These are phyloP conservation scores for Mycena floridula DNA, from an alignment of 768 basidiomycete genomes.

Conservation along the genomic window DNA sequence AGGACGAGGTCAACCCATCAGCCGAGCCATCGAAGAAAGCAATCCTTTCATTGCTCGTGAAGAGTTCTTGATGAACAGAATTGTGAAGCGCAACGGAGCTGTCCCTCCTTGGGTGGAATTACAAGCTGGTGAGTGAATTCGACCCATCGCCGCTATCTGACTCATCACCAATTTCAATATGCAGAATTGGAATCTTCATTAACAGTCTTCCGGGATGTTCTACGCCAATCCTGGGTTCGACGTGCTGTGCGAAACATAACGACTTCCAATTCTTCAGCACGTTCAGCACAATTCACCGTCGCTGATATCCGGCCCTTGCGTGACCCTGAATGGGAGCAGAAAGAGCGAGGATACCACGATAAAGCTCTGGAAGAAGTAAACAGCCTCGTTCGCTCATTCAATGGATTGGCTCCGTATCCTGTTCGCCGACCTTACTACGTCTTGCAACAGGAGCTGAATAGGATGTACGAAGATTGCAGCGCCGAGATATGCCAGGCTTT, in stretches of 20 bases:
- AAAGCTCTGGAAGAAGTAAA: slow-evolving; percentile 68
- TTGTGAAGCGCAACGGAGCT: slow-evolving; percentile 76
- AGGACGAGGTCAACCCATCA: slow-evolving; percentile 48
- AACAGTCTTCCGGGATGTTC: slow-evolving; percentile 52
- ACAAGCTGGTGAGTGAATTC: slow-evolving; percentile 58
- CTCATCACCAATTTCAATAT: neutral
- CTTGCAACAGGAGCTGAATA: slow-evolving; percentile 51
- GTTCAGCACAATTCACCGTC: slow-evolving; percentile 27
- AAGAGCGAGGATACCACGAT: slow-evolving; percentile 63
- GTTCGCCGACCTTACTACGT: slow-evolving; percentile 62
- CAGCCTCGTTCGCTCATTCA: slow-evolving; percentile 70
- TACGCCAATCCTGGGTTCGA: slow-evolving; percentile 71
- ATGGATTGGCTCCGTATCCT: slow-evolving; percentile 71
- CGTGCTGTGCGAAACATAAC: slow-evolving; percentile 61
- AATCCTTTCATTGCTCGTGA: slow-evolving; percentile 64
- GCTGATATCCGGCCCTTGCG: slow-evolving; percentile 38
- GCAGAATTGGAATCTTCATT: slow-evolving; percentile 65
- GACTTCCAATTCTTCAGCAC: slow-evolving; percentile 31
- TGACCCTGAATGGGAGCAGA: slow-evolving; percentile 71
- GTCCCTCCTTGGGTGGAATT: slow-evolving; percentile 85
- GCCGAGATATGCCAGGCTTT: slow-evolving; percentile 50
- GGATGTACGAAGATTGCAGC: slow-evolving; percentile 41
- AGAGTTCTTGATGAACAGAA: slow-evolving; percentile 83
- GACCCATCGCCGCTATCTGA: neutral
- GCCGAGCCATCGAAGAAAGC: slow-evolving; percentile 30